These are phyloP conservation scores for Collybiopsis confluens DNA, from an alignment of 768 basidiomycete genomes.

Conservation along the genomic window DNA sequence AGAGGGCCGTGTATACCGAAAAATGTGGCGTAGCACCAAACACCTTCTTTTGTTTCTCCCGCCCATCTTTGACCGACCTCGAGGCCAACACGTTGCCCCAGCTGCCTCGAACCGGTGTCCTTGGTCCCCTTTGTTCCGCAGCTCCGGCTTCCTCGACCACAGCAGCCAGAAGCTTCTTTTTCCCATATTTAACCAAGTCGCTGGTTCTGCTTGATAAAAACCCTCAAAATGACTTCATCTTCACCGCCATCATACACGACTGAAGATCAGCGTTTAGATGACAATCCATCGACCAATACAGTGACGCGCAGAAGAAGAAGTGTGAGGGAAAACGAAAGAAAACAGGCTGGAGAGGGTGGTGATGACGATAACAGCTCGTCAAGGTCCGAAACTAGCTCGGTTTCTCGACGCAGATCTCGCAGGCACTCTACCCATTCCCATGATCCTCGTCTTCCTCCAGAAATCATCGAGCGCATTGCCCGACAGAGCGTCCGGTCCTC, in stretches of 20 bases:
- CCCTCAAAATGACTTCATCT: constrained; percentile 2
- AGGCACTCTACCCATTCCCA: constrained; percentile 1
- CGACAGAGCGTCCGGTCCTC: constrained; percentile 3
- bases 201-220: neutral
- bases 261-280: neutral
- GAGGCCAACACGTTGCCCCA: constrained; percentile 3
- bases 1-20: neutral
- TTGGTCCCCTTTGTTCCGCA: neutral
- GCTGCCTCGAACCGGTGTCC: neutral
- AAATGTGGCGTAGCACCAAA: constrained; percentile 5
- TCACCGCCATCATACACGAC: constrained; percentile 6
- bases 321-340: neutral
- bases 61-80: constrained; percentile 6
- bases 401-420: constrained; percentile 2
- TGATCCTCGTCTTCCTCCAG: neutral
- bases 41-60: neutral
- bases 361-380: neutral
- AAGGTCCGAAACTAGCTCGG: neutral
- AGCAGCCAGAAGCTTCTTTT: neutral
- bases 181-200: constrained; percentile 5
- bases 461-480: constrained; percentile 4
- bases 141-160: constrained; percentile 2
- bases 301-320: neutral
- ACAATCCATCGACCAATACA: neutral
- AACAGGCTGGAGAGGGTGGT: neutral